Evolutionary conservation across 108 stramenopile species (phyloP), one percentile per base, ranked within the genome.

Genomic region (Skeletonema grethae): DNA sequence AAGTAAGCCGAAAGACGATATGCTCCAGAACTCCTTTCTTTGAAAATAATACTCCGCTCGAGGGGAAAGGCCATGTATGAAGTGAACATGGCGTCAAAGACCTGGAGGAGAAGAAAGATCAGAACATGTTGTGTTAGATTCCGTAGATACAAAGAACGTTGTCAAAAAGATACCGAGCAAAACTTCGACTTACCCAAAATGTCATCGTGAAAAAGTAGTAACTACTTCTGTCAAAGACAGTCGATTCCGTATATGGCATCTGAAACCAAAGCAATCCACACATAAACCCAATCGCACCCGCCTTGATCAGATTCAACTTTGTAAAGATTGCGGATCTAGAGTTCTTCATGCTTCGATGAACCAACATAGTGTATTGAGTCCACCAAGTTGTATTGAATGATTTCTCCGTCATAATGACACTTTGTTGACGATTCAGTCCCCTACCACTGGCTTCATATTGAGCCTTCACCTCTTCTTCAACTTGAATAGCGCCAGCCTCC

Each of bases 1-100:
- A 94, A 91, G 69, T 94, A 94, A 1, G 90, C 87, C 56, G 85
- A 83, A 7, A 94, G 71, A 20, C 70, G 80, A 53, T 91, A 94
- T 25, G 83, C 71, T 24, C 83, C 88, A 67, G 78, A 75, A 22
- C 84, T 64, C 16, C 90, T 61, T 59, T 94, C 93, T 63, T 89
- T 86, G 63, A 90, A 66, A 53, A 94, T 88, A 13, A 94, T 84
- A n/a, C 67, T 58, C 15, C 88, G 69, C 72, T 88, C 82, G 20
- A 71, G 60, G 7, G 93, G 93, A 67, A 94, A 94, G 0, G 87
- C 73, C 85, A 88, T 84, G 36, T 87, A 64, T 2, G 90, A 80
- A 31, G 62, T 84, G 60, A 88, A 89, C 87, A 89, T 91, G 48
- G 77, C 61, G 46, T 91, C 90, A 62, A 91, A 88, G 5, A 89